Evolutionary conservation across 2,329 filamentous ascomycete genomes (phyloP).

Genomic region (Emergomyces pasteurianus): DNA sequence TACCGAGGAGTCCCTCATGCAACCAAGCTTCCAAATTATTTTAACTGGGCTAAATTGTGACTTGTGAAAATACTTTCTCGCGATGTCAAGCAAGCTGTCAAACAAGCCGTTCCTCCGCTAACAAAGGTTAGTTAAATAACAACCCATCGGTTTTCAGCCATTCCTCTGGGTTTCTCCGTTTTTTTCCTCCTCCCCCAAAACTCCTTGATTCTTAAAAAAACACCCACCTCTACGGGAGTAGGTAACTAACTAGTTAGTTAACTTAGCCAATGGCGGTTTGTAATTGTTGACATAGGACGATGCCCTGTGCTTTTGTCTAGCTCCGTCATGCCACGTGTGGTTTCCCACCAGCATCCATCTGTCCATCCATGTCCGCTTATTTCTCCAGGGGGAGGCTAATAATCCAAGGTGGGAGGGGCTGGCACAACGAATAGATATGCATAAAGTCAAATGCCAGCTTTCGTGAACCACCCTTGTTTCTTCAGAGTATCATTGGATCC

Average conservation of each 20-base stretch:
- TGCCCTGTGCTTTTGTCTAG: not conserved
- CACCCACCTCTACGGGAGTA: too few species aligned
- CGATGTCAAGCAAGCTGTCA: too few species aligned
- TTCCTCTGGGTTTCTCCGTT: too few species aligned
- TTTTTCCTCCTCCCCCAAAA: not conserved
- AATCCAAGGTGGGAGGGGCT: not conserved
- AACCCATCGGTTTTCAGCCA: too few species aligned
- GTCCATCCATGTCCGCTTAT: not conserved
- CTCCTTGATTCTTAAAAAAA: not conserved
- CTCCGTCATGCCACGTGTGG: not conserved
- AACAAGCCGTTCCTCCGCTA: too few species aligned
- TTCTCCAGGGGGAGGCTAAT: not conserved
- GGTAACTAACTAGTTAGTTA: too few species aligned
- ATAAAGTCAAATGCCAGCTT: not conserved
- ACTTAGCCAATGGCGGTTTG: not conserved
- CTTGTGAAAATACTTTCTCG: too few species aligned
- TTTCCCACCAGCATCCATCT: not conserved
- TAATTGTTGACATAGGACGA: not conserved
- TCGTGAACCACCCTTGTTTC: not conserved
- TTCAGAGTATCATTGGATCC: too few species aligned
- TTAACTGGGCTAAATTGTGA: too few species aligned
- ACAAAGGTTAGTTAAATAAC: too few species aligned
- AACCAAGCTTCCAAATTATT: too few species aligned
- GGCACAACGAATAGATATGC: not conserved
- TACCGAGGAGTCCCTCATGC: too few species aligned